Evolutionary conservation across 306 rosid genomes (phyloP).

Genomic region (Inga oerstediana): DNA sequence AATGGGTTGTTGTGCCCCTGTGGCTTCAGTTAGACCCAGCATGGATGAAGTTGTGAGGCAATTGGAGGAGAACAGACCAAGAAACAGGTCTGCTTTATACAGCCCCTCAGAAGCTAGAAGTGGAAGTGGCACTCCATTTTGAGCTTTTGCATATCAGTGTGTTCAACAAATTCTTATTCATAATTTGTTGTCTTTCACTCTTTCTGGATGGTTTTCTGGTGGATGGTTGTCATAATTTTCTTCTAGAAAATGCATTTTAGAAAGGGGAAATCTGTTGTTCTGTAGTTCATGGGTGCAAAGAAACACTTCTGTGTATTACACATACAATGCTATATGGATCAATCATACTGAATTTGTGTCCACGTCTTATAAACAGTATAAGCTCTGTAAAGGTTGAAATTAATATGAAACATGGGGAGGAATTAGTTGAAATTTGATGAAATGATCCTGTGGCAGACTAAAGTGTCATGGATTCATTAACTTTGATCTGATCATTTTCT

Average conservation of each 20-base stretch:
- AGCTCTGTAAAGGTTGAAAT: not conserved
- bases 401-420: not conserved
- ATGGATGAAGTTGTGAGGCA: slow-evolving; percentile 98
- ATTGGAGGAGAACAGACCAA: slow-evolving; percentile 97
- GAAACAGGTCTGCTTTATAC: slow-evolving; percentile 94
- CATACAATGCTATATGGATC: not conserved
- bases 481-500: not conserved
- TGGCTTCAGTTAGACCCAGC: slow-evolving; percentile 87
- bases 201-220: slow-evolving; percentile 8
- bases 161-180: slow-evolving; percentile 23
- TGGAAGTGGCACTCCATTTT: slow-evolving; percentile 94
- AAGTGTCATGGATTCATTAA: not conserved
- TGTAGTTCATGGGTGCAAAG: not conserved
- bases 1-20: slow-evolving; percentile 99
- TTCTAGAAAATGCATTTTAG: slow-evolving; percentile 11
- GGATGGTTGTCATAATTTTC: not conserved
- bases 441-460: not conserved
- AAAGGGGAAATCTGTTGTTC: not conserved
- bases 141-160: slow-evolving; percentile 40
- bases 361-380: not conserved
- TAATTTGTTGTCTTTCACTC: slow-evolving; percentile 26
- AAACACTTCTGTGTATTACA: not conserved
- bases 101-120: slow-evolving; percentile 98
- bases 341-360: not conserved
- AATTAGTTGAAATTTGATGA: not conserved